Evolutionary conservation across 2,329 filamentous ascomycete genomes (phyloP), one percentile per base, ranked within the genome.

Genomic region (Nothophaeocryptopus gaeumannii): DNA sequence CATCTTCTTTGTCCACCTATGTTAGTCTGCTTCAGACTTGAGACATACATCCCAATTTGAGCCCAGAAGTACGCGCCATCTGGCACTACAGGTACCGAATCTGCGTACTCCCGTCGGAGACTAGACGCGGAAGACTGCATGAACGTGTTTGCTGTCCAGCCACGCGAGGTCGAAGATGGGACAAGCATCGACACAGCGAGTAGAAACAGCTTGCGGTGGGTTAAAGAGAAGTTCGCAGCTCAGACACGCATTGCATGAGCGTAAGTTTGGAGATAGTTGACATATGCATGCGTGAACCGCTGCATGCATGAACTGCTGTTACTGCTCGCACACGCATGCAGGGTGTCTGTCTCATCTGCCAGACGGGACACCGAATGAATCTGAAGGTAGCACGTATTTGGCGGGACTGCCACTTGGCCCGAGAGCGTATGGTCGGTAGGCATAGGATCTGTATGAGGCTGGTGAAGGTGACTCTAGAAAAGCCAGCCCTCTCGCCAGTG

Each of bases 21-120:
- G 26, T 31, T 15, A 52, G 48, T 48, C 37, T 40, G 53, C 49
- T 39, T 47, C 50, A 48, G 46, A 56, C 43, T 53, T 58, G 54
- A 58, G 50, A 58, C 56, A 56, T 53, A 37, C 51, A 10, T 40
- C 20, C 48, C 39, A 34, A 32, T 29, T 11, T 31, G 37, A 35
- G 35, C n/a, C 20, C 44, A 51, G 35, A 29, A 26, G 36, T 16
- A 37, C 30, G 29, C 35, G 32, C n/a, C 29, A 3, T 12, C 20
- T 26, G 4, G 20, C 20, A 26, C 20, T 26, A 26, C 20, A 26
- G 20, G 20, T 26, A 3, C 20, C 20, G 20, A 26, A 26, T 26
- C 52, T 41, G 55, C 44, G 50, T 47, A 47, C 41, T 51, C 39
- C 55, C 55, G 53, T 45, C 42, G 50, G 50, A 4, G 16, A 34